Evolutionary conservation across 495 filamentous ascomycete species (phyloP), one percentile per base, ranked within the genome.

Genomic region (Penicillium macrosclerotiorum): DNA sequence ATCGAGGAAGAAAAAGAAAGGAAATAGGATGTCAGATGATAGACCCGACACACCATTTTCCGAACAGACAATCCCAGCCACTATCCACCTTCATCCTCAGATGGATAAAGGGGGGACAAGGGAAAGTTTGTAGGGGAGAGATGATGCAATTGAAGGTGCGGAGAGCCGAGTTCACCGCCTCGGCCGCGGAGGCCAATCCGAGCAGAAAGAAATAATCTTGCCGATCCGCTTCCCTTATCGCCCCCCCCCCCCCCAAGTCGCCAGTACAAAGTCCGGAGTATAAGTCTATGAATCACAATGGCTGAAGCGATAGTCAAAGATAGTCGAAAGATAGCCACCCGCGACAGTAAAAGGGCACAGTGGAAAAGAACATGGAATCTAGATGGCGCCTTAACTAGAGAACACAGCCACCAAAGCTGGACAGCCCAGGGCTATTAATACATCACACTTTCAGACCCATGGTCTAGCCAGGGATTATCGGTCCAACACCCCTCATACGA

Each of bases 61-160:
- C n/a, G n/a, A n/a, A n/a, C n/a, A n/a, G n/a, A n/a, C n/a, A n/a
- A n/a, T n/a, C n/a, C n/a, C n/a, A n/a, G n/a, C n/a, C n/a, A n/a
- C n/a, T n/a, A n/a, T n/a, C n/a, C n/a, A n/a, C n/a, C n/a, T n/a
- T n/a, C n/a, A n/a, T n/a, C n/a, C n/a, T n/a, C 14, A 14, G 5
- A 3, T 16, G 11, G n/a, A 16, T 4, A 17, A 5, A 16, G 3
- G 4, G n/a, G 31, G 6, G 36, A 5, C 3, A 4, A 46, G 34
- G 17, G 27, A 16, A 16, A 3, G 7, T 31, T 11, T n/a, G 25
- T 24, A 30, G 4, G 14, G 17, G 25, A 17, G 34, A 46, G 34
- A 64, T 54, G 57, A 61, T 59, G 54, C 49, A 59, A 63, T 38
- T 22, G n/a, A 19, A 38, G 36, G 25, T 61, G 55, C 42, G 50